Evolutionary conservation across 1,284 basidiomycete genomes (phyloP).

Genomic region (Ustilago vetiveriae): DNA sequence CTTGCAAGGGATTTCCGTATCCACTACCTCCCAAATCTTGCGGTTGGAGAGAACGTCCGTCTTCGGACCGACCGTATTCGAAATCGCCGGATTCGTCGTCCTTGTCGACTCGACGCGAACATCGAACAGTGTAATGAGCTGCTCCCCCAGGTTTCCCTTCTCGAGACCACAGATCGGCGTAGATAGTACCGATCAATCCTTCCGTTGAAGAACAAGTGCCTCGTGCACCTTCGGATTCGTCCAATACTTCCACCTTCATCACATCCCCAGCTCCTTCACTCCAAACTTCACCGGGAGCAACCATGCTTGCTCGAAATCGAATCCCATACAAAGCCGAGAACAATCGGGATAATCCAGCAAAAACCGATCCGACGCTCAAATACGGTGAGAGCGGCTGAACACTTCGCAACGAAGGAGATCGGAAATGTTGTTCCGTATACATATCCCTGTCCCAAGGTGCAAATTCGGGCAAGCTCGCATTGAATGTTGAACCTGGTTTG

Average conservation of each 20-base stretch:
- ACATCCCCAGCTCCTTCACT: conserved; percentile 75
- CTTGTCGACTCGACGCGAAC: conserved; percentile 88
- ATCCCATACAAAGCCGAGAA: conserved; percentile 63
- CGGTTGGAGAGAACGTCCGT: conserved; percentile 39
- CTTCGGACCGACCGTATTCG: conserved; percentile 68
- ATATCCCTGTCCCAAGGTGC: conserved; percentile 65
- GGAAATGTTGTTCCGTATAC: conserved; percentile 57
- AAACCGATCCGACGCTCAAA: conserved; percentile 62
- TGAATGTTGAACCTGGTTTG: conserved; percentile 16
- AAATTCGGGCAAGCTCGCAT: conserved; percentile 15
- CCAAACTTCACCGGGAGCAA: conserved; percentile 83
- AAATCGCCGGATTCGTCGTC: conserved; percentile 82
- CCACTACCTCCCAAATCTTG: conserved; percentile 28
- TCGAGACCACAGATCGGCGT: conserved; percentile 88
- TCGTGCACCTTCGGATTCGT: conserved; percentile 77
- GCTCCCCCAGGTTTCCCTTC: conserved; percentile 88
- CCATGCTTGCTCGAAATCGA: conserved; percentile 51
- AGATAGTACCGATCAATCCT: conserved; percentile 87
- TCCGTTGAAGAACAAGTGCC: conserved; percentile 19
- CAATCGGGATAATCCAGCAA: conserved; percentile 61
- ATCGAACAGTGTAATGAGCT: conserved; percentile 96
- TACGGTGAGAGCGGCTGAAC: conserved; percentile 60
- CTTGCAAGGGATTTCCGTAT: conserved; percentile 48
- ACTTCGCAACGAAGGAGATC: conserved; percentile 27
- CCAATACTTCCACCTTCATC: conserved; percentile 89